Base-by-base conservation (phyloP, 2,329 filamentous ascomycete species). In the Pleurostoma richardsiae region DNA sequence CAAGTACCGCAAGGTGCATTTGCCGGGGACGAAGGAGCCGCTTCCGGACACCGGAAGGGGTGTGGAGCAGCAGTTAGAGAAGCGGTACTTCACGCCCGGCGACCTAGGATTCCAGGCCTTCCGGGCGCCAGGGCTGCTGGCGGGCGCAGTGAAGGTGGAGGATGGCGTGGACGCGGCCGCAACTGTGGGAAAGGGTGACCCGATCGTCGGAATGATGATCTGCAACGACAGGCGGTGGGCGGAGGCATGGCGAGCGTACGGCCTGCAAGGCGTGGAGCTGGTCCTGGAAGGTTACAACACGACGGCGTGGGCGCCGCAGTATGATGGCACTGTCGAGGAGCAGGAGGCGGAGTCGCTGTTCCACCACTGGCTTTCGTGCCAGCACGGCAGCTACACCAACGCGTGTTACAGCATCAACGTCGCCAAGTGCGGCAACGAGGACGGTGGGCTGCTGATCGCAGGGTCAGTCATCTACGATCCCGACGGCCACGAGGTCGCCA, bases 161-260 rank as follows among this genome's bases (percentile, higher is more conserved):
- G 36, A 33, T 10, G 42, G 27, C 6, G 10, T n/a, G 11, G 39
- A 11, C 2, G 11, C 26, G 3, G 46, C 40, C 30, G 41, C 29
- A 11, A 7, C 60, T 2, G 44, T 61, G 33, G 72, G 68, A 49
- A 68, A 64, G 47, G 72, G 73, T 2, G 76, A 79, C 53, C 70
- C 74, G 2, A 76, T 79, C 40, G 44, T 79, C 65, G 76, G 61
- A 26, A 77, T 78, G 73, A 64, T 79, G 56, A 77, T 79, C 46
- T 79, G 76, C 60, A 80, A 79, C 52, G 76, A 79, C 56, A 60
- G 74, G 4, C 64, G 76, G 6, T 79, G 76, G 76, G 65, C 72
- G 2, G 76, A 79, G 53, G 70, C 68, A 1, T 80, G 76, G 75
- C 60, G 76, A 31, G 64, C 64, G 19, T 73, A 77, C 52, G 73